These are phyloP conservation scores for Cynanchum wilfordii DNA, from an alignment of 257 asterid genomes.

Conservation along the genomic window DNA sequence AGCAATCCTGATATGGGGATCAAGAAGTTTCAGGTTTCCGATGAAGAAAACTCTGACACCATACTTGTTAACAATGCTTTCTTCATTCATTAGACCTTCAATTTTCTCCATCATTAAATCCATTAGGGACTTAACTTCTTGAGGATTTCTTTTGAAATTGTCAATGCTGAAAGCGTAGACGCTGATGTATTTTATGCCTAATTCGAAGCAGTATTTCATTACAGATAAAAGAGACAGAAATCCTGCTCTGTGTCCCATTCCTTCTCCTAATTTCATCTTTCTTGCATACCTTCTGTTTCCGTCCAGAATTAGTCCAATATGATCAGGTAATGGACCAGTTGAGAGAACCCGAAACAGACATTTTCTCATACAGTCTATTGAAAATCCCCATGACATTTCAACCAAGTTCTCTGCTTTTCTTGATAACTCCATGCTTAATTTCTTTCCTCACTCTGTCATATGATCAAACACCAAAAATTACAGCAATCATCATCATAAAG, in stretches of 20 bases:
- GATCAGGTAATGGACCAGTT: slow-evolving; percentile 59
- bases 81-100: slow-evolving; percentile 57
- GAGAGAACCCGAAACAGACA: slow-evolving; percentile 46
- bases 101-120: slow-evolving; percentile 74
- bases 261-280: slow-evolving; percentile 41
- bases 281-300: slow-evolving; percentile 73
- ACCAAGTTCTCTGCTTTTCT: slow-evolving; percentile 17
- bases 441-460: background rate
- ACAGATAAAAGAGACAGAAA: slow-evolving; percentile 54
- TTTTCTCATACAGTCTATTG: slow-evolving; percentile 34
- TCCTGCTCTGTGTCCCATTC: slow-evolving; percentile 67
- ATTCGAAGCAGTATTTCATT: slow-evolving; percentile 62
- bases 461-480: slow-evolving; percentile 18
- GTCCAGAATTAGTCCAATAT: slow-evolving; percentile 65
- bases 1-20: slow-evolving; percentile 39
- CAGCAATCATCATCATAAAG: too few species aligned
- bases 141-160: slow-evolving; percentile 63
- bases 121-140: slow-evolving; percentile 58
- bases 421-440: slow-evolving; percentile 22
- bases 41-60: slow-evolving; percentile 62
- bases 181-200: slow-evolving; percentile 52
- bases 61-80: slow-evolving; percentile 41
- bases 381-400: slow-evolving; percentile 34
- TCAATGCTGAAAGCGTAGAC: slow-evolving; percentile 79
- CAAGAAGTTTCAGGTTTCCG: slow-evolving; percentile 59